phyloP scores from a whole-genome alignment of 148 eudicot species.

The Polygonum aviculare region DNA sequence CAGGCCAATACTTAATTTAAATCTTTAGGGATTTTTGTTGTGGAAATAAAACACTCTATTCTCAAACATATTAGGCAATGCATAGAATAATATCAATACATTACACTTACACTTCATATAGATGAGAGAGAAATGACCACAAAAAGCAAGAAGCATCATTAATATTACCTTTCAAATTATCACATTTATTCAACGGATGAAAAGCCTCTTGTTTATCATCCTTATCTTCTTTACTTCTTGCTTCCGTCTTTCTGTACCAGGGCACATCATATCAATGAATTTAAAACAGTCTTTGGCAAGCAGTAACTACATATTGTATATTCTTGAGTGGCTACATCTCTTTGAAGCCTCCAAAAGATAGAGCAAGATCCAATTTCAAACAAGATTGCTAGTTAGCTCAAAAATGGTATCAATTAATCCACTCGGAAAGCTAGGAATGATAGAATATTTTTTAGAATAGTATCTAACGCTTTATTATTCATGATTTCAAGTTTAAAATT shows the following conservation, averaged over 20 bases:
- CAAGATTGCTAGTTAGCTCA: not conserved
- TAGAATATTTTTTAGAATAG: not conserved
- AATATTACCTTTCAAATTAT: constrained; percentile 22
- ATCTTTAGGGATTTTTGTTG: not conserved
- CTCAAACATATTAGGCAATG: not conserved
- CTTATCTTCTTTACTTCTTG: constrained; percentile 32
- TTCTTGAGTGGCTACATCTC: not conserved
- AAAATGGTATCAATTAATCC: not conserved
- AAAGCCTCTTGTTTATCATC: constrained; percentile 23
- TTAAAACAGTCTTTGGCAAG: not conserved
- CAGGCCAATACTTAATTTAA: not conserved
- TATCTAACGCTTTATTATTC: not conserved
- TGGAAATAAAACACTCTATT: not conserved
- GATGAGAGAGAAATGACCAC: not conserved
- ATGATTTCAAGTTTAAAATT: not conserved
- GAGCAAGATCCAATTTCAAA: not conserved
- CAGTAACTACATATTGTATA: not conserved
- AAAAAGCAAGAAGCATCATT: not conserved
- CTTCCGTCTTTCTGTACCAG: constrained; percentile 35
- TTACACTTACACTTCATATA: not conserved
- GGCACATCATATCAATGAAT: not conserved
- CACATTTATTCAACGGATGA: constrained; percentile 23
- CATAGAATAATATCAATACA: not conserved
- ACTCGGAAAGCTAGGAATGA: not conserved
- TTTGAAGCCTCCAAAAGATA: not conserved